These are phyloP conservation scores for Phytophthora aleatoria DNA, from an alignment of 352 stramenopile species.

Conservation along the genomic window DNA sequence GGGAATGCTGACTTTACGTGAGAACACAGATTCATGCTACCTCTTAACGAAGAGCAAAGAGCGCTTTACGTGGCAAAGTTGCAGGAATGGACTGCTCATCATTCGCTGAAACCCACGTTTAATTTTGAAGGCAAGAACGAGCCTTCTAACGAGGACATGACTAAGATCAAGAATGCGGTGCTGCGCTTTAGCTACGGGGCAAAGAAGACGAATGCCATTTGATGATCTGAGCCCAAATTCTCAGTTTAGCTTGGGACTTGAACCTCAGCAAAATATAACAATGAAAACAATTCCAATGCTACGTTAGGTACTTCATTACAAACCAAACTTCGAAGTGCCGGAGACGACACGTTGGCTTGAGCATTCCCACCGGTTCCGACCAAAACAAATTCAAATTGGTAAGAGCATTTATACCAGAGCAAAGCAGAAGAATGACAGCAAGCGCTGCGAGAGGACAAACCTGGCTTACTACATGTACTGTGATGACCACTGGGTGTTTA, in stretches of 20 bases:
- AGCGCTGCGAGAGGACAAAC: too few relatives aligned
- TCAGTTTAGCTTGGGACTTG: not conserved
- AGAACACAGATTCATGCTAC: constrained; percentile 64
- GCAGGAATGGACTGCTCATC: constrained; percentile 51
- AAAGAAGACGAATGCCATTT: constrained; percentile 1
- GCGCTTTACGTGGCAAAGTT: constrained; percentile 72
- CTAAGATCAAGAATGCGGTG: constrained; percentile 60
- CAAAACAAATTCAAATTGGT: too few relatives aligned
- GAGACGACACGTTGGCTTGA: too few relatives aligned
- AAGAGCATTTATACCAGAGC: too few relatives aligned
- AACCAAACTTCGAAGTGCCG: too few relatives aligned
- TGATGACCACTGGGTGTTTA: too few relatives aligned
- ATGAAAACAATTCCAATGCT: too few relatives aligned
- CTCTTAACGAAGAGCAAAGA: constrained; percentile 71
- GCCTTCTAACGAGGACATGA: constrained; percentile 52
- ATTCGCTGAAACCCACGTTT: constrained; percentile 45
- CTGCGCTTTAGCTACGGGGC: constrained; percentile 52
- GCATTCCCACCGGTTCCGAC: too few relatives aligned
- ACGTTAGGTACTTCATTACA: too few relatives aligned
- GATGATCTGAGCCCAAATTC: not conserved
- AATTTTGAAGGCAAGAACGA: constrained; percentile 30
- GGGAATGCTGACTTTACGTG: not conserved
- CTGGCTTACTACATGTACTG: too few relatives aligned
- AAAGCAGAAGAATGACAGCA: too few relatives aligned
- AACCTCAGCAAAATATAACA: too few relatives aligned